These are phyloP conservation scores for Lasiodiplodia theobromae DNA, from an alignment of 2,329 filamentous ascomycete species.

Conservation along the genomic window DNA sequence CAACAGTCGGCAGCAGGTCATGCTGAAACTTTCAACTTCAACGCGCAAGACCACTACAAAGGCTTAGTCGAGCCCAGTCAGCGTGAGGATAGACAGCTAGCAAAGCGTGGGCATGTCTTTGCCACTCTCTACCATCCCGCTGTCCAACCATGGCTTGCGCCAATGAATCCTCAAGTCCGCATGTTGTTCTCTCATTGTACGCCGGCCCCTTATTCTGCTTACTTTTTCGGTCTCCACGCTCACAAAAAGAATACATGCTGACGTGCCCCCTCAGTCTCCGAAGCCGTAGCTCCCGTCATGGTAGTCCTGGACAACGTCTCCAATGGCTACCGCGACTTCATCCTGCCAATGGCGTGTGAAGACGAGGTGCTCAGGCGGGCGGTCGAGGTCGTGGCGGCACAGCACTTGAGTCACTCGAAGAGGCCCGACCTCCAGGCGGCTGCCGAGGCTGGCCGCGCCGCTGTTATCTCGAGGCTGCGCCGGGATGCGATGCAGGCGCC, in stretches of 20 bases:
- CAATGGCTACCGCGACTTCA: slow-evolving; percentile 51
- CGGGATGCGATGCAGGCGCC: slow-evolving; percentile 41
- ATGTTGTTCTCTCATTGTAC: slow-evolving; percentile 49
- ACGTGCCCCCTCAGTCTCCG: slow-evolving; percentile 40
- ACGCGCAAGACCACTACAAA: neutral
- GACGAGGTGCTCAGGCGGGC: slow-evolving; percentile 46
- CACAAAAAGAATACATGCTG: slow-evolving; percentile 20
- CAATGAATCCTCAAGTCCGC: slow-evolving; percentile 40
- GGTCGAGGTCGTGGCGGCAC: slow-evolving; percentile 50
- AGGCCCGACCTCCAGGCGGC: slow-evolving; percentile 40
- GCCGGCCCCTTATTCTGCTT: neutral
- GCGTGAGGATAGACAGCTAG: neutral
- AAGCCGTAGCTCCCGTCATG: slow-evolving; percentile 50
- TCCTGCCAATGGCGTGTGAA: slow-evolving; percentile 51
- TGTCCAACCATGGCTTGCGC: slow-evolving; percentile 38
- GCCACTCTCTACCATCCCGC: neutral
- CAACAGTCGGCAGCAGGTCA: neutral
- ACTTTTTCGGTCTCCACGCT: neutral
- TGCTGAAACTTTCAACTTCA: neutral
- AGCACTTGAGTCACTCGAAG: slow-evolving; percentile 45
- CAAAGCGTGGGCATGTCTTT: neutral
- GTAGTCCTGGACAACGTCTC: slow-evolving; percentile 46
- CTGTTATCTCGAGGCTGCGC: slow-evolving; percentile 47
- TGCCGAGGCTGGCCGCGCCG: slow-evolving; percentile 46
- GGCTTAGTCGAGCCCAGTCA: neutral